Evolutionary conservation across 257 asterid genomes (phyloP), one percentile per base, ranked within the genome.

Genomic region (Verbascum thapsus): DNA sequence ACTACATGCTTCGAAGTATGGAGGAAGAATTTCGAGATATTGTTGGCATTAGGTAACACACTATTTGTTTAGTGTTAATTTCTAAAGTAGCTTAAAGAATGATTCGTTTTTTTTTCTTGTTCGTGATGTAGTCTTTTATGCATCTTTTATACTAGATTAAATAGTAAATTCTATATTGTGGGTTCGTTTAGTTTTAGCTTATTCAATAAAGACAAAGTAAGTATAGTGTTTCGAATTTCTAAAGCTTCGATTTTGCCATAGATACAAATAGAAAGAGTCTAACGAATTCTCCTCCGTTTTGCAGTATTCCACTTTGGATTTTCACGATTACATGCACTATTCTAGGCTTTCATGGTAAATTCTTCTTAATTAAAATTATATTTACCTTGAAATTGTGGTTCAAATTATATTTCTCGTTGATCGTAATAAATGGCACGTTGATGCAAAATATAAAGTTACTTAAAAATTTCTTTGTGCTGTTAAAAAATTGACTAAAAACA

Each of bases 21-120:
- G 98, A 92, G 69, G 97, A 89, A 73, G 98, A 92, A 82, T 92
- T 92, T 76, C 85, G 97, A 54, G 95, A 89, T 55, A 87, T 90
- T 56, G 97, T 92, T 71, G 97, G 98, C 74, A 89, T 92, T 32
- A 88, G 98, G 96, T 92, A 87, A 47, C 53, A 5, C 12, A 11
- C 3, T 35, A 42, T 60, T n/a, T 34, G 6, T 67, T 73, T 37
- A 30, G 50, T 42, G n/a, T n/a, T n/a, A n/a, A n/a, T 55, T 38
- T 49, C 32, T 69, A 12, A 45, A 17, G 20, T 39, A 20, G 20
- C 42, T 17, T 47, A 44, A 6, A 43, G 40, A 61, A 13, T 34
- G 13, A 50, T 58, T 15, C 48, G 0, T 7, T 37, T 56, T 23
- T 41, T 50, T 44, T 61, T n/a, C 7, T 10, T 19, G 64, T 20